These are phyloP conservation scores for Serendipita sp. DNA, from an alignment of 768 basidiomycete genomes.

Conservation along the genomic window DNA sequence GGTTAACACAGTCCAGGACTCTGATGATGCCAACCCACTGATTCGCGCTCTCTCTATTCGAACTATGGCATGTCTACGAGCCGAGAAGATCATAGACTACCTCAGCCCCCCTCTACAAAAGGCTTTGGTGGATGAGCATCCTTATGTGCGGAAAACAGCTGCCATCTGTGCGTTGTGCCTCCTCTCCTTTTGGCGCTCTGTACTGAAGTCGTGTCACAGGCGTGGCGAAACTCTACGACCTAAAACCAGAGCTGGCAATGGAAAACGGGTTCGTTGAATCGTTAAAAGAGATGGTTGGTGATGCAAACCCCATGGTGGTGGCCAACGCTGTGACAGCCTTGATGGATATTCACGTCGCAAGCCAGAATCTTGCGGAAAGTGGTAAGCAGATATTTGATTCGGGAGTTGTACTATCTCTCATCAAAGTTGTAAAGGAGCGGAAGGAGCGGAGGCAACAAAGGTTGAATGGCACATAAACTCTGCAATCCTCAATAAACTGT, in stretches of 20 bases:
- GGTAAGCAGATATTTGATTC: background rate
- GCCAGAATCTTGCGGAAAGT: conserved; percentile 5
- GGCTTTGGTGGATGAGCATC: conserved; percentile 86
- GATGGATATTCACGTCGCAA: conserved; percentile 72
- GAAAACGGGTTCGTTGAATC: conserved; percentile 89
- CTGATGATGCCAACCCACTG: conserved; percentile 91
- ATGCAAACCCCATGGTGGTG: conserved; percentile 97
- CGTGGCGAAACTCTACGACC: conserved; percentile 93
- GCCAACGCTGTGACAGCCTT: conserved; percentile 91
- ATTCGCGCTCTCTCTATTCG: conserved; percentile 92
- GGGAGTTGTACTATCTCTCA: background rate
- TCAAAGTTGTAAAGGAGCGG: background rate
- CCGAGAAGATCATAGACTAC: conserved; percentile 99
- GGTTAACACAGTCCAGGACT: conserved; percentile 42
- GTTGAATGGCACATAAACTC: conserved; percentile 74
- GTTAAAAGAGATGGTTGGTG: conserved; percentile 82
- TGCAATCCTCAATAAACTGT: conserved; percentile 66
- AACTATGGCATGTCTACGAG: conserved; percentile 93
- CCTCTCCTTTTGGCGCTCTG: background rate
- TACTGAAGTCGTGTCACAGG: background rate
- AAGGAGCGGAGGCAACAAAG: conserved; percentile 18
- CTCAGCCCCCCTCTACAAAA: conserved; percentile 90
- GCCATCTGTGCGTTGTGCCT: conserved; percentile 47
- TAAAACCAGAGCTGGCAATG: conserved; percentile 87
- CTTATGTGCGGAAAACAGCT: conserved; percentile 96